These are phyloP conservation scores for Microdochium trichocladiopsis DNA, from an alignment of 2,329 filamentous ascomycete genomes.

Conservation along the genomic window DNA sequence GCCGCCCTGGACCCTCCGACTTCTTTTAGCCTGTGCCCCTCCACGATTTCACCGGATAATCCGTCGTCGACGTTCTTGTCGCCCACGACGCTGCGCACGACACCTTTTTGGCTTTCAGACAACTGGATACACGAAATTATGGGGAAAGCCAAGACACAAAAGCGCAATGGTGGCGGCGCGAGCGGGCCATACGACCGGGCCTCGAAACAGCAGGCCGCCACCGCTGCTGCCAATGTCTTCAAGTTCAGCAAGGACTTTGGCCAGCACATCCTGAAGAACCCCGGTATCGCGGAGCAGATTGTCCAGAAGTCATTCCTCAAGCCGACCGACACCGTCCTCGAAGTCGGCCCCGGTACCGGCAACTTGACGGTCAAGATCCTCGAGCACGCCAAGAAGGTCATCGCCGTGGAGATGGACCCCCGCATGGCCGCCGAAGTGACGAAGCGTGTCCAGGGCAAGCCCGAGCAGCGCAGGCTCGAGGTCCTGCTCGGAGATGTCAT, in stretches of 20 bases:
- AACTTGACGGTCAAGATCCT: constrained; percentile 85
- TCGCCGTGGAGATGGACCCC: constrained; percentile 88
- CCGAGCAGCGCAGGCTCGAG: constrained; percentile 76
- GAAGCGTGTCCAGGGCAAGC: constrained; percentile 87
- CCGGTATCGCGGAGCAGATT: constrained; percentile 61
- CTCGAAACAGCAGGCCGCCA: constrained; percentile 12
- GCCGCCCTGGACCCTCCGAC: not conserved
- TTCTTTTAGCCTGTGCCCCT: not conserved
- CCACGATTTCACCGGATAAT: not conserved
- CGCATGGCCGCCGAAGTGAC: constrained; percentile 94
- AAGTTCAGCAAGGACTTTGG: constrained; percentile 88
- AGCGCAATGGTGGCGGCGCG: constrained; percentile 22
- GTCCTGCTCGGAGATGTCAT: constrained; percentile 89
- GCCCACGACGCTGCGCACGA: too few relatives aligned
- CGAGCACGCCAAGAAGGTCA: constrained; percentile 69
- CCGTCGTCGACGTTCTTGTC: not conserved
- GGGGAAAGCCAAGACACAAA: constrained; percentile 32
- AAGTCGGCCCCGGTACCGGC: constrained; percentile 76
- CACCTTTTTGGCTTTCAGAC: too few relatives aligned
- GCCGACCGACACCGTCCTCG: constrained; percentile 82
- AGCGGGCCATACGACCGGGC: constrained; percentile 33
- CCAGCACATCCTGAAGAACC: constrained; percentile 89
- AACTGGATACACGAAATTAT: constrained; percentile 14
- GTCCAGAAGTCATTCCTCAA: constrained; percentile 85
- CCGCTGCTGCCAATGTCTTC: constrained; percentile 74